Base-by-base conservation (phyloP, 2,329 filamentous ascomycete species). In the Ascosphaera acerosa region DNA sequence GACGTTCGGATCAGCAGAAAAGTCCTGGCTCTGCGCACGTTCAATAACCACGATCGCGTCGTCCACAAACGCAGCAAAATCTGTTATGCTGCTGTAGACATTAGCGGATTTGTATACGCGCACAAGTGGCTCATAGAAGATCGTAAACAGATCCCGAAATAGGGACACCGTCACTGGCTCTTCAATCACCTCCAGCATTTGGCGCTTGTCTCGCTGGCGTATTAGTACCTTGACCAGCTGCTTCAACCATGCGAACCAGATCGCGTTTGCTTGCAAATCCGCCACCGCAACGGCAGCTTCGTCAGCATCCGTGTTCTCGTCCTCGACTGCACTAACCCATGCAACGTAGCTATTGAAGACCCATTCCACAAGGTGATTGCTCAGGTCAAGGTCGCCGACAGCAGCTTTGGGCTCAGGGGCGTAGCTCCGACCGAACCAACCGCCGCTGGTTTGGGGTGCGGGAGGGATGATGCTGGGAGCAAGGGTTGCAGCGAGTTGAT, bases 101-200 rank as follows among this genome's bases (percentile, higher is more conserved):
- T 94, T 97, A 39, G 87, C 87, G 14, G 82, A 91, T 55, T 94
- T 97, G 62, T 97, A 97, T 0, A 97, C 87, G 30, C 87, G 68
- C 10, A 97, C 80, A 15, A 97, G 69, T 0, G 87, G 87, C 48
- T 97, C 87, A 53, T 97, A 97, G 57, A 97, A 97, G 47, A 97
- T 94, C 19, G 81, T 90, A 50, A 97, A 94, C 15, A 97, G 63
- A 45, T 97, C 87, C 30, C 81, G 70, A 63, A 97, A 87, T 17
- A 97, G 64, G 47, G 89, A 76, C n/a, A 97, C 61, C 0, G 87
- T 94, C n/a, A 84, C 82, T 0, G 87, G 80, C 55, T 97, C 84
- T 53, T 94, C 82, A 32, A 97, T 87, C 44, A 94, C 71, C 37
- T 71, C 68, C 33, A 92, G 60, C 84, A 97, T 94, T 82, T 91